Evolutionary conservation across 2,329 filamentous ascomycete species (phyloP).

Genomic region (Alternaria longipes): DNA sequence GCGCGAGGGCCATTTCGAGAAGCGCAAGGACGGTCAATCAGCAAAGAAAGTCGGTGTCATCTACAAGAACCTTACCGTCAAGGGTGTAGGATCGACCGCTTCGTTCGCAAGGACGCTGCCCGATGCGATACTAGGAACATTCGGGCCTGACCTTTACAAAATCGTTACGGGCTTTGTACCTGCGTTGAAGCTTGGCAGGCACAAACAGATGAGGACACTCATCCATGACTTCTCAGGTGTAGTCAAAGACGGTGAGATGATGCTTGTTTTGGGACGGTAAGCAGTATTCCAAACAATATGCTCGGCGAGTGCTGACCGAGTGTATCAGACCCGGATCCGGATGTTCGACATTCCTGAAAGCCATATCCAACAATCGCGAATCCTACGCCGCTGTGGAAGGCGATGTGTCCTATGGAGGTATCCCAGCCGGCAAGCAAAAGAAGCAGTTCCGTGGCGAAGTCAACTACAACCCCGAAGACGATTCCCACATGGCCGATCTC

Average conservation of each 20-base stretch:
- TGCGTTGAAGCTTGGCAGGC: slow-evolving; percentile 58
- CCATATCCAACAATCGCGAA: slow-evolving; percentile 74
- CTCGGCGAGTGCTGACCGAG: neutral
- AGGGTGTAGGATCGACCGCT: slow-evolving; percentile 72
- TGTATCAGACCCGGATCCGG: slow-evolving; percentile 69
- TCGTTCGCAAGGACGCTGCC: slow-evolving; percentile 77
- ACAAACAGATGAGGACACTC: slow-evolving; percentile 62
- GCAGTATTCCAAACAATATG: neutral
- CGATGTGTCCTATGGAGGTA: slow-evolving; percentile 76
- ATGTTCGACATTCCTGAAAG: slow-evolving; percentile 80
- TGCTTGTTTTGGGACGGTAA: slow-evolving; percentile 72
- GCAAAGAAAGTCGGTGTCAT: slow-evolving; percentile 81
- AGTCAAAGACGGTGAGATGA: slow-evolving; percentile 75
- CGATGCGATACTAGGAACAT: slow-evolving; percentile 77
- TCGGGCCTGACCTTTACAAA: slow-evolving; percentile 80
- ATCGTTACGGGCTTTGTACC: slow-evolving; percentile 66
- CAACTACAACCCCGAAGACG: slow-evolving; percentile 80
- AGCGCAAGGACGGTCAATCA: slow-evolving; percentile 71
- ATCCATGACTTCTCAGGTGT: slow-evolving; percentile 74
- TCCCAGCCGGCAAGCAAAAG: slow-evolving; percentile 72
- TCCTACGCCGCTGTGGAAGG: slow-evolving; percentile 73
- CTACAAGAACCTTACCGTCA: slow-evolving; percentile 79
- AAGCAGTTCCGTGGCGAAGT: slow-evolving; percentile 78
- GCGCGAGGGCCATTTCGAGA: slow-evolving; percentile 78
- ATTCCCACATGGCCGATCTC: slow-evolving; percentile 76